Evolutionary conservation across 73 alveolate species (phyloP), one percentile per base, ranked within the genome.

Genomic region (Paramecium pentaurelia): DNA sequence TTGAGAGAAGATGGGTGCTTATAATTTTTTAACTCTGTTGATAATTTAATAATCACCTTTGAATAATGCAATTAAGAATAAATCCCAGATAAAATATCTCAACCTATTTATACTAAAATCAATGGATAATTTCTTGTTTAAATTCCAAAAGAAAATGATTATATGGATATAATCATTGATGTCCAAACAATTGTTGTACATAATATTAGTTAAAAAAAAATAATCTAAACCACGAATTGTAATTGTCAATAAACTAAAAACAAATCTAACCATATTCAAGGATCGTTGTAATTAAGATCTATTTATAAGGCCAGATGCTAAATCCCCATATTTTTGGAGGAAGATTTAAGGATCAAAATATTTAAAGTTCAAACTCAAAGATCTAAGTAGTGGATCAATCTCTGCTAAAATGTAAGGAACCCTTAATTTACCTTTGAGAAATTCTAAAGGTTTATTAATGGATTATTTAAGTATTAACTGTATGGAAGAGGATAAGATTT

Each of bases 151-250:
- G 91, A 80, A 11, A 2, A 45, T 25, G 91, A 77, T 16, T 49
- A 44, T 80, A 80, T 80, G 91, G 91, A 80, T 42, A 44, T 80
- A 4, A 25, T 80, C 45, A 36, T 49, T 14, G 91, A 80, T 40
- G 27, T 80, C 6, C 10, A 25, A n/a, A 27, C 30, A 45, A 44
- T 45, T 12, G 0, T 20, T 3, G 73, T 22, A 6, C 70, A 54
- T 12, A 54, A 54, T 54, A 54, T 54, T 16, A 54, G 70, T 54
- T 54, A 25, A 40, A 36, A 47, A 80, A 80, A 25, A 49, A 80
- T 80, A 47, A 20, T 3, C 18, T 80, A 0, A 42, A 25, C 91
- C 91, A 1, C 14, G 91, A 80, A 44, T 28, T 49, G 91, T 80
- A 3, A 18, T 80, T 9, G 58, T 80, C 16, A 80, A 80, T 27